Base-by-base conservation (phyloP, 2,329 filamentous ascomycete species). In the Daldinia sp. region DNA sequence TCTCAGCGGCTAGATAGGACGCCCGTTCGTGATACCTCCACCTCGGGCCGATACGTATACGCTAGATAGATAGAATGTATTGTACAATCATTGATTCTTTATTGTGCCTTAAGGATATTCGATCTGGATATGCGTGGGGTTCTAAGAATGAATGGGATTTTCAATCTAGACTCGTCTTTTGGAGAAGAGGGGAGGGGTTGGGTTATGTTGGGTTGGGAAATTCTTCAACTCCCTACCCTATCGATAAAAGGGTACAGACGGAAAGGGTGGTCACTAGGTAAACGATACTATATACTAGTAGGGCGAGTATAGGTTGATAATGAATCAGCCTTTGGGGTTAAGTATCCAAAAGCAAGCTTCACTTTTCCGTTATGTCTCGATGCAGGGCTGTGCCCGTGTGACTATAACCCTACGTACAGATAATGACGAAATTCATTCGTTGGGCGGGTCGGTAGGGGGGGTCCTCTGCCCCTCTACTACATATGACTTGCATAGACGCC, bases 401-500 rank as follows among this genome's bases (percentile, higher is more conserved):
- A 61, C 53, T 27, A 30, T 29, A 50, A 37, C 30, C 48, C 45
- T 45, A 45, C 39, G 21, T 27, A 45, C 25, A 30, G 45, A 30
- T 29, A 6, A 48, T 30, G 45, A 21, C 13, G 25, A 48, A 30
- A 27, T 30, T 32, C 9, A 45, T 4, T 45, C 8, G 9, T 25
- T n/a, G n/a, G n/a, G n/a, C n/a, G n/a, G n/a, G n/a, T n/a, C n/a
- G n/a, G 55, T 63, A 61, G 57, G 49, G 23, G 13, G 47, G 19
- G 48, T 17, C 30, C 15, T 41, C 34, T 52, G 49, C 27, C 34
- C n/a, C 32, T 50, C 53, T 48, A 45, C 43, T 51, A 37, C 45
- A 32, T 49, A 64, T 66, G 64, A 64, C 64, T 56, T 47, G 61
- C 61, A 67, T 67, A 64, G 23, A 58, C 64, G 61, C 53, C 57